These are phyloP conservation scores for Septoria petroselini DNA, from an alignment of 2,329 filamentous ascomycete genomes.

Conservation along the genomic window DNA sequence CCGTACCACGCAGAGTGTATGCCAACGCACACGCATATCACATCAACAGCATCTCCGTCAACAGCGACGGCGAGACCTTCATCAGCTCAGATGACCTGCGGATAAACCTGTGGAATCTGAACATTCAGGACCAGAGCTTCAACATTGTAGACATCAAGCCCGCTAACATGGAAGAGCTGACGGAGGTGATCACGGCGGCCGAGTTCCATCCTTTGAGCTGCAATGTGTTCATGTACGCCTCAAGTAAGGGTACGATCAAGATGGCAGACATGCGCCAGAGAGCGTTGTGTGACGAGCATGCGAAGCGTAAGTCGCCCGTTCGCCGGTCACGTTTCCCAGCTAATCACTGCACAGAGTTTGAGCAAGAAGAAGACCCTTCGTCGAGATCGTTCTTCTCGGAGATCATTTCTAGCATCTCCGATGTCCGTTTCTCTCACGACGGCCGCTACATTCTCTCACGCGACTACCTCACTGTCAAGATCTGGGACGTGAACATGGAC, in stretches of 20 bases:
- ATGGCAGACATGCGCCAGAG: constrained; percentile 97
- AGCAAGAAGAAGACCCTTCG: constrained; percentile 96
- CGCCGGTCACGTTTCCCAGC: neutral
- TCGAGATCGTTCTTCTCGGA: constrained; percentile 99
- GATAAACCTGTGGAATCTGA: constrained; percentile 98
- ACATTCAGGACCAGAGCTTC: constrained; percentile 99
- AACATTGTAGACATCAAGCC: constrained; percentile 99
- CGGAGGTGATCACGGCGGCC: constrained; percentile 95
- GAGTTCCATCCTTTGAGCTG: constrained; percentile 97
- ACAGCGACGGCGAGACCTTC: constrained; percentile 98
- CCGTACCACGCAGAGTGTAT: constrained; percentile 92
- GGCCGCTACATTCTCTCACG: constrained; percentile 95
- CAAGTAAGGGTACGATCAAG: constrained; percentile 98
- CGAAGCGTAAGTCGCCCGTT: constrained; percentile 65
- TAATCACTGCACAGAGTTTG: constrained; percentile 67
- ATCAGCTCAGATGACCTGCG: constrained; percentile 97
- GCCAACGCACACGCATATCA: constrained; percentile 98
- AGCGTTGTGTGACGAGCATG: constrained; percentile 90
- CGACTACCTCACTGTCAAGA: constrained; percentile 98
- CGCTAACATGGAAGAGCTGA: constrained; percentile 99
- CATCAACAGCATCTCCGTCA: constrained; percentile 99
- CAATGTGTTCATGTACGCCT: constrained; percentile 99
- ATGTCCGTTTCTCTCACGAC: constrained; percentile 95
- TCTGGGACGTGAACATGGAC: constrained; percentile 99
- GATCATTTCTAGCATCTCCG: constrained; percentile 98